These are phyloP conservation scores for Solanum ossicruentum DNA, from an alignment of 257 asterid genomes.

Conservation along the genomic window DNA sequence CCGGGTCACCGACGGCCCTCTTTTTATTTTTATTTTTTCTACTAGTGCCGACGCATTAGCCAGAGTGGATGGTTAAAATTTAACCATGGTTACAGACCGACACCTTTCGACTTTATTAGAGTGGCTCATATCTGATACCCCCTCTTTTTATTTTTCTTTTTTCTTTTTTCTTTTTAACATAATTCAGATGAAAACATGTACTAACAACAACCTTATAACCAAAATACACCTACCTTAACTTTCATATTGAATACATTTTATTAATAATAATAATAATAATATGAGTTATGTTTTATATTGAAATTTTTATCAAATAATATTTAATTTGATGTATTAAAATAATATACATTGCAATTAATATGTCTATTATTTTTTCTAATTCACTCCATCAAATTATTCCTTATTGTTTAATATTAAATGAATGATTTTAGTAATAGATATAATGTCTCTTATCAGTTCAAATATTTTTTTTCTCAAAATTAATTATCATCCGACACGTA, in stretches of 20 bases:
- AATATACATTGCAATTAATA: background rate
- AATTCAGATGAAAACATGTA: background rate
- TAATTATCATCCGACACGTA: background rate
- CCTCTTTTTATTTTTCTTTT: background rate
- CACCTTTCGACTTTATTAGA: background rate
- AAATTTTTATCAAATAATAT: no score
- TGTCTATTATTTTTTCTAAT: no score
- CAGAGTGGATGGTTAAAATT: background rate
- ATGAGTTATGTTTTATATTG: no score
- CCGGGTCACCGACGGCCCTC: slow-evolving; percentile 21
- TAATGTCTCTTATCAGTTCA: background rate
- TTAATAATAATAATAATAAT: no score
- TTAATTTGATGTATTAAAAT: no score
- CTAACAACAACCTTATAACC: background rate
- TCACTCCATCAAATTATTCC: no score
- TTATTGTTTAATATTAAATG: background rate
- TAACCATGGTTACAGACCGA: slow-evolving; percentile 16
- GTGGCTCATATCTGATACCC: background rate
- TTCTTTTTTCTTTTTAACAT: background rate
- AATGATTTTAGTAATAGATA: background rate
- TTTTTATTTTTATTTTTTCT: background rate
- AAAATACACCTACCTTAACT: no score
- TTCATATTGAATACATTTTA: no score
- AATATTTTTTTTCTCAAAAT: background rate
- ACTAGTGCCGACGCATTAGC: background rate